phyloP scores from a whole-genome alignment of 2,329 filamentous ascomycete species.

The Pestalotiopsis sp. region DNA sequence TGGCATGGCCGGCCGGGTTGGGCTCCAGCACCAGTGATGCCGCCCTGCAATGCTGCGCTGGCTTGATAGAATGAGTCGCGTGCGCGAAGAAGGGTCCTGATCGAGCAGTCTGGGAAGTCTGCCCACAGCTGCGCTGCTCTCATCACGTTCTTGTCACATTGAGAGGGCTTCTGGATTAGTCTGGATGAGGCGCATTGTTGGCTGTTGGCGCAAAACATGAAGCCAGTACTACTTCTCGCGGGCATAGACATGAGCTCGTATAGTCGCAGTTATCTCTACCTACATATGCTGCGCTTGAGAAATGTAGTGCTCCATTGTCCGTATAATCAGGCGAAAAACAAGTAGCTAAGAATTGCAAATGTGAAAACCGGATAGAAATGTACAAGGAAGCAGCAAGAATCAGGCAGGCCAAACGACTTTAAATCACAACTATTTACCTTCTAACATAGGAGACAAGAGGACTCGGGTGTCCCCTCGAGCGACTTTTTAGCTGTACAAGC shows the following conservation, averaged over 20 bases:
- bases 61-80: not conserved
- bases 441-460: slow-evolving; percentile 8
- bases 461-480: not conserved
- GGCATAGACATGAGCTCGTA: no score
- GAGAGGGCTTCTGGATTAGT: no score
- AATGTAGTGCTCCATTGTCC: no score
- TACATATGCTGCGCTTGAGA: no score
- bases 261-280: no score
- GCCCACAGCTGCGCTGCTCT: no score
- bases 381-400: not conserved
- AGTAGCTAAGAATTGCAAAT: not conserved
- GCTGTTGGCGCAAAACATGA: no score
- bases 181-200: no score
- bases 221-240: no score
- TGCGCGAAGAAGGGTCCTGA: not conserved
- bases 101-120: no score
- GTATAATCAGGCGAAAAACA: no score
- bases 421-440: slow-evolving; percentile 11
- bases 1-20: not conserved
- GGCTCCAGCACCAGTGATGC: not conserved
- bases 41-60: not conserved
- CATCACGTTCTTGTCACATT: no score
- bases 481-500: slow-evolving; percentile 4
- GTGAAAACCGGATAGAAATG: not conserved
- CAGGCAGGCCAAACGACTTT: slow-evolving; percentile 4